Evolutionary conservation across 441 rosid genomes (phyloP), one percentile per base, ranked within the genome.

Genomic region (Kokia cookei): DNA sequence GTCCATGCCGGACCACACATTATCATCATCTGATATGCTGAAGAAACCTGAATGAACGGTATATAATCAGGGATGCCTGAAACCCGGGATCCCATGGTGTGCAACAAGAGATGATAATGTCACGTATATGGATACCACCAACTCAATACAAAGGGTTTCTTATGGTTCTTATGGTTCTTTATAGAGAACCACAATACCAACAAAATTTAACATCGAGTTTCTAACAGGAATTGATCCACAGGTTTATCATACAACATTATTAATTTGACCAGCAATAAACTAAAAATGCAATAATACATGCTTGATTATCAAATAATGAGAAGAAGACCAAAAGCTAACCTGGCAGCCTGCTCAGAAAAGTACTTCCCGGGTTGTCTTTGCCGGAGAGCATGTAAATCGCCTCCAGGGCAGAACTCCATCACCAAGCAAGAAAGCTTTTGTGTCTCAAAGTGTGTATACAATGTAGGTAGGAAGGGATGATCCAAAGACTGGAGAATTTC

Each of bases 331-430:
- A 45, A 43, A 71, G 40, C 82, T 50, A 66, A 86, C 88, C 92
- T 75, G 43, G 87, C 90, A 73, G 93, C 96, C 66, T 88, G 91
- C 84, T 88, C 95, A 10, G 90, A 75, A 65, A 90, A 90, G 79
- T 73, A 86, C 70, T 88, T 89, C 65, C 89, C 91, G 1, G 88
- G 93, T 75, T 88, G 93, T 70, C 83, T 83, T 83, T 91, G 96
- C 74, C 96, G 71, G 60, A 89, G 89, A 1, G 89, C 81, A 69
- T 91, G 93, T 80, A 91, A 75, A 70, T 91, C 93, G 60, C 96
- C 96, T 0, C 96, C 96, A 35, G 93, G 92, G 81, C 96, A 91
- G 73, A 88, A 89, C 83, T 91, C 96, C 97, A 94, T 93, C 42
- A 94, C 88, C 84, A 94, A 83, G 86, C 97, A 94, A n/a, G 97